phyloP scores from a whole-genome alignment of 2,329 filamentous ascomycete genomes.

The Dactylellina drechsleri region DNA sequence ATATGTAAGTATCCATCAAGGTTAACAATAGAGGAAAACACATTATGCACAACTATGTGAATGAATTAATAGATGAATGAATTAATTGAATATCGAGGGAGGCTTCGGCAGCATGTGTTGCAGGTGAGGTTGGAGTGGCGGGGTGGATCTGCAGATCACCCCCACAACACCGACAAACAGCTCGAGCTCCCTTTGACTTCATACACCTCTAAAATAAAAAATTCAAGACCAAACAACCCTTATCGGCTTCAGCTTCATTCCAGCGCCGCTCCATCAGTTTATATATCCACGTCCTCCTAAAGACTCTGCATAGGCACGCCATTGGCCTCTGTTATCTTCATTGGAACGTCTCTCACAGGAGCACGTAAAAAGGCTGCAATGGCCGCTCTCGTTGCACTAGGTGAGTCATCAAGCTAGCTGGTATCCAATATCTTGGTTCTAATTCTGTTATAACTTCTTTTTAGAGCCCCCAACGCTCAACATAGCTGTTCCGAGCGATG shows the following conservation, averaged over 20 bases:
- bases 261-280: neutral
- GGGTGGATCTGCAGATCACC: constrained; percentile 12
- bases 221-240: neutral
- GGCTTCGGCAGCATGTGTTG: constrained; percentile 22
- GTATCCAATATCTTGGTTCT: neutral
- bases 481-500: constrained; percentile 14
- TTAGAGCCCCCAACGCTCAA: constrained; percentile 31
- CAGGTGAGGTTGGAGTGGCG: constrained; percentile 34
- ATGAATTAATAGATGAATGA: constrained; percentile 9
- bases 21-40: no score
- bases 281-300: neutral
- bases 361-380: constrained; percentile 16
- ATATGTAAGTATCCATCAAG: no score
- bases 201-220: neutral
- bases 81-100: no score
- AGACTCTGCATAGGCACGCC: neutral
- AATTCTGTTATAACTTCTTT: neutral
- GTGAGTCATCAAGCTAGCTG: constrained; percentile 20
- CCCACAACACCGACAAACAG: neutral
- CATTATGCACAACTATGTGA: neutral
- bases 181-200: neutral
- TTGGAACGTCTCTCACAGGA: neutral
- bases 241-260: neutral
- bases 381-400: constrained; percentile 16
- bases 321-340: neutral